These are phyloP conservation scores for Penicillium freii DNA, from an alignment of 2,329 filamentous ascomycete species.

Conservation along the genomic window DNA sequence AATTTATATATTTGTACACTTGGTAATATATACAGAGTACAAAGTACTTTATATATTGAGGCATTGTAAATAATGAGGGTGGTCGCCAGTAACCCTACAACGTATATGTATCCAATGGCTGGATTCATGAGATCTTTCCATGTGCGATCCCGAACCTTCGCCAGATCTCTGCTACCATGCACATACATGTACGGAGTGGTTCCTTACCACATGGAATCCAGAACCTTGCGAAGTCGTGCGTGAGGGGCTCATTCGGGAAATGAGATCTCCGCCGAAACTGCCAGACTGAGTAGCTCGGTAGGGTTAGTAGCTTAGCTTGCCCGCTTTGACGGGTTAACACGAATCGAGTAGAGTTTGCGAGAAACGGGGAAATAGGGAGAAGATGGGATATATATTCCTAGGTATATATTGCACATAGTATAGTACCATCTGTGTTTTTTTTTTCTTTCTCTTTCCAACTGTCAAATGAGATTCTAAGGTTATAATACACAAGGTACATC, in stretches of 20 bases:
- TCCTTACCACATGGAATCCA: slow-evolving; percentile 1
- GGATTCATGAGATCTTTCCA: background rate
- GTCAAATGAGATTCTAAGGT: too few relatives aligned
- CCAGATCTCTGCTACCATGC: background rate
- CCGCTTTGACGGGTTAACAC: background rate
- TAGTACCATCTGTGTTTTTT: too few relatives aligned
- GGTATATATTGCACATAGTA: too few relatives aligned
- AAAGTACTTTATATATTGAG: background rate
- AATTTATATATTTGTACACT: background rate
- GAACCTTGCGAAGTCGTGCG: slow-evolving; percentile 2
- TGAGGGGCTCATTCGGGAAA: slow-evolving; percentile 1
- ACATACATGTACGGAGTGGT: background rate
- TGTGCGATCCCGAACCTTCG: background rate
- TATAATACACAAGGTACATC: too few relatives aligned
- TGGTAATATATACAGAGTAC: background rate
- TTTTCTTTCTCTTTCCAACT: too few relatives aligned
- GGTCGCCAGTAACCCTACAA: background rate
- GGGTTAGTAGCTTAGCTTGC: background rate
- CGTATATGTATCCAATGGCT: background rate
- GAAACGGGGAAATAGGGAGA: background rate
- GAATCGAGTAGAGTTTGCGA: background rate
- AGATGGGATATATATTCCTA: background rate
- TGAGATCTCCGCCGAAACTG: slow-evolving; percentile 4
- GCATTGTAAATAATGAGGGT: background rate
- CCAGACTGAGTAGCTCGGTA: slow-evolving; percentile 4